Evolutionary conservation across 73 alveolate species (phyloP).

Genomic region (Tetrahymena elliotti): DNA sequence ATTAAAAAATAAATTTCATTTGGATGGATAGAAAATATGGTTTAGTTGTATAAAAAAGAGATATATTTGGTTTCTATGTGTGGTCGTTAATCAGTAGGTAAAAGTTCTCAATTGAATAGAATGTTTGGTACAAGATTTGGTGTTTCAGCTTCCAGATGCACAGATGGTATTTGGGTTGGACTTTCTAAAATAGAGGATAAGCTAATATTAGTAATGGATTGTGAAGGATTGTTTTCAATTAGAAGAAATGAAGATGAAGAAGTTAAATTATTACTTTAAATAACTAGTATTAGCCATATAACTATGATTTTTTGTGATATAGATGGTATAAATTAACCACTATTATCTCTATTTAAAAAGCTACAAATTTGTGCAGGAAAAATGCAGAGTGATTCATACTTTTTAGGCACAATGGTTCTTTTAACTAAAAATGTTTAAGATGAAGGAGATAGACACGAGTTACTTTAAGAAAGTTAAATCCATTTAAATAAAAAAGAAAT

Average conservation of each 20-base stretch:
- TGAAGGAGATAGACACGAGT: neutral
- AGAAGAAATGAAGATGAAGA: conserved; percentile 13
- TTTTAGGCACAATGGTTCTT: neutral
- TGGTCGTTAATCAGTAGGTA: conserved; percentile 48
- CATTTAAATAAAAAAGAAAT: neutral
- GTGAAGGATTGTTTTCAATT: conserved; percentile 22
- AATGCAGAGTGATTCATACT: neutral
- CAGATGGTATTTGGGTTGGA: conserved; percentile 60
- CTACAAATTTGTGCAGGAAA: neutral
- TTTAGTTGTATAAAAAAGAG: neutral
- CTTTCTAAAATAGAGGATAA: conserved; percentile 1
- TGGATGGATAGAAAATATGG: neutral
- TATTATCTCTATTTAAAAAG: neutral
- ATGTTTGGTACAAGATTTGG: conserved; percentile 52
- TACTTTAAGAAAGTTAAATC: neutral
- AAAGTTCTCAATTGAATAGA: conserved; percentile 46
- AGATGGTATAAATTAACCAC: neutral
- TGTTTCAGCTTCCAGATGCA: conserved; percentile 55
- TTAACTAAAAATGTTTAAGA: neutral
- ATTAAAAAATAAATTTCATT: neutral
- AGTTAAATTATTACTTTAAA: neutral
- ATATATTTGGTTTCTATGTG: conserved; percentile 27
- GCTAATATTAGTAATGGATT: neutral
- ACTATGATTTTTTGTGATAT: neutral
- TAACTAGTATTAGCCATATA: conserved; percentile 11